These are phyloP conservation scores for Xylaria digitata DNA, from an alignment of 2,329 filamentous ascomycete genomes.

Conservation along the genomic window DNA sequence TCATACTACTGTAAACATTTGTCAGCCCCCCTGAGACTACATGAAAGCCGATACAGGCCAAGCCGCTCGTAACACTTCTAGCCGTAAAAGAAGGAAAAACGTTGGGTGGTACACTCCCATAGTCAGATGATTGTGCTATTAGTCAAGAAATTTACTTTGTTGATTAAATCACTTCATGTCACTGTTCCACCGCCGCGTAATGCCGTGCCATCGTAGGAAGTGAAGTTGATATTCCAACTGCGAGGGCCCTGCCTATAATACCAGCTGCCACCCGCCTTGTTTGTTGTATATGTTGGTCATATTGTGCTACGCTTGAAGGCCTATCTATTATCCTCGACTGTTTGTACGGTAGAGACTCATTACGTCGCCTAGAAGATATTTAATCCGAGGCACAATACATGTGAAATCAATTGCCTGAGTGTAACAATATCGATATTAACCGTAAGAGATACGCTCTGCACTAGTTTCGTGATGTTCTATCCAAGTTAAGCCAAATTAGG, in stretches of 20 bases:
- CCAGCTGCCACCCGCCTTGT: slow-evolving; percentile 4
- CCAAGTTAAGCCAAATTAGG: slow-evolving; percentile 10
- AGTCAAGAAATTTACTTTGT: background rate
- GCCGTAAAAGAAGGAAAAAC: slow-evolving; percentile 13
- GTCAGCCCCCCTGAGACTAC: slow-evolving; percentile 9
- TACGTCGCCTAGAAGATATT: slow-evolving; percentile 1
- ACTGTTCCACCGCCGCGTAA: slow-evolving; percentile 21
- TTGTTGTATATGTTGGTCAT: slow-evolving; percentile 17
- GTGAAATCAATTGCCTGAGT: background rate
- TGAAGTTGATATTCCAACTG: background rate
- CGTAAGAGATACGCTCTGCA: background rate
- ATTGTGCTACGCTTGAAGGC: slow-evolving; percentile 21
- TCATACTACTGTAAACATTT: slow-evolving; percentile 1
- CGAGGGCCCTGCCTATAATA: background rate
- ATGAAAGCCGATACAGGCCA: background rate
- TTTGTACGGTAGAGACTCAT: background rate
- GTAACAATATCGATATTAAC: background rate
- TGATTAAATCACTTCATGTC: slow-evolving; percentile 13
- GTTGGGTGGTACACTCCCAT: background rate
- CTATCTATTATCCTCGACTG: slow-evolving; percentile 3
- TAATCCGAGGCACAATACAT: background rate
- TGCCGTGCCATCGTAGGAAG: slow-evolving; percentile 3
- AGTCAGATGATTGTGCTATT: slow-evolving; percentile 11
- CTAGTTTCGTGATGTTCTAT: background rate
- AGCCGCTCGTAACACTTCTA: background rate